Percentiles rank a stretch among this genome's conserved stretches.
phyloP scores from a whole-genome alignment of 805 yeast species.

The Starmera dryadoides region DNA sequence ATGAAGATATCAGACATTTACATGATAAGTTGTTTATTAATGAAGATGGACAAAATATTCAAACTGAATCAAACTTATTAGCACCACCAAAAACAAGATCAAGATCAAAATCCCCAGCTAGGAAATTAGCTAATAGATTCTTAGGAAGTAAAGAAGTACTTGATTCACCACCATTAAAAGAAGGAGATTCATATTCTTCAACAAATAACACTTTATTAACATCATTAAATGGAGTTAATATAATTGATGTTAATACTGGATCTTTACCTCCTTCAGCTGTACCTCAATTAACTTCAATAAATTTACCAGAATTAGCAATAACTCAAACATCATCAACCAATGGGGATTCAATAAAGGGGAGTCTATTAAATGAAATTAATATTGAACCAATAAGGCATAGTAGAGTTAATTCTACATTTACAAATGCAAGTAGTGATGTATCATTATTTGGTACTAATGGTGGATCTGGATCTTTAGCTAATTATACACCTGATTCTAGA shows the following conservation, averaged over 20 bases:
- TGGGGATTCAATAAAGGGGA: background rate
- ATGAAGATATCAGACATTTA: constrained; percentile 4
- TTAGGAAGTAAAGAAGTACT: background rate
- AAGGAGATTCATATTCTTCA: no score
- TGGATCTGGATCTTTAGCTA: constrained; percentile 1
- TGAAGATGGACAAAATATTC: constrained; percentile 1
- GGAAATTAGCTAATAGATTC: background rate
- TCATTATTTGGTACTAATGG: background rate
- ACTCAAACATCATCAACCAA: background rate
- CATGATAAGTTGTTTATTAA: constrained; percentile 16
- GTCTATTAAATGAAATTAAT: constrained; percentile 10
- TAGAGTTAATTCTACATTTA: constrained; percentile 1
- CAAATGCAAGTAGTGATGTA: background rate
- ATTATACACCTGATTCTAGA: background rate
- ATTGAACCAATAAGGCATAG: constrained; percentile 16
- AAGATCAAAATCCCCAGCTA: constrained; percentile 14
- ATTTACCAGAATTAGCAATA: background rate
- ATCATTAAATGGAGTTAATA: no score
- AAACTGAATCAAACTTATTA: constrained; percentile 1
- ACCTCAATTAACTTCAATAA: background rate
- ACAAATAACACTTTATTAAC: background rate
- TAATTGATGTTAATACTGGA: no score
- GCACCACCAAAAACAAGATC: constrained; percentile 9
- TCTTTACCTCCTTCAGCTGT: no score
- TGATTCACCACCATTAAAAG: background rate